A percentile compares a stretch with the other conserved stretches of the same genome.
These are phyloP conservation scores for Pezicula neosporulosa DNA, from an alignment of 2,329 filamentous ascomycete species.

Conservation along the genomic window DNA sequence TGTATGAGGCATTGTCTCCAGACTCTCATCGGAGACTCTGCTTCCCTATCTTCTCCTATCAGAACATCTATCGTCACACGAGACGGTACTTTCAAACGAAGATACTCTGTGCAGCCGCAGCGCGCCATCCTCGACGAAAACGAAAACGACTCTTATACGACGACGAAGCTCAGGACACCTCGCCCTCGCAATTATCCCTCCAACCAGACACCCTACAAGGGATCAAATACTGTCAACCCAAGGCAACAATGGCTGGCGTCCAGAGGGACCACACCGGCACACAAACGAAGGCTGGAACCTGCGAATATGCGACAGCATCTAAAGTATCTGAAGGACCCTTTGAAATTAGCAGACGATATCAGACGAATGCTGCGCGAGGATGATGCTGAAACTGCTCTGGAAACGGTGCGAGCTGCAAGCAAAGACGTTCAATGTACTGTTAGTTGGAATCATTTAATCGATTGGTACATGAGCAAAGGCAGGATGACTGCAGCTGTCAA, in stretches of 20 bases:
- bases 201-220: not conserved
- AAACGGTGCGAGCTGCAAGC: slow-evolving; percentile 67
- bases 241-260: slow-evolving; percentile 19
- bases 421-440: slow-evolving; percentile 62
- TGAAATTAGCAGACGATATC: slow-evolving; percentile 69
- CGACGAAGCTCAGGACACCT: too few relatives aligned
- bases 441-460: slow-evolving; percentile 85
- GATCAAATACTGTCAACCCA: slow-evolving; percentile 1
- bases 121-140: not conserved
- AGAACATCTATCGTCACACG: slow-evolving; percentile 1
- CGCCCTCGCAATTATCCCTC: too few relatives aligned
- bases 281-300: slow-evolving; percentile 2
- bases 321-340: slow-evolving; percentile 52
- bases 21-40: slow-evolving; percentile 19
- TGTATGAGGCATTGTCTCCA: slow-evolving; percentile 26
- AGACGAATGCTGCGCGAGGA: slow-evolving; percentile 54
- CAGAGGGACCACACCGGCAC: slow-evolving; percentile 12
- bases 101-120: slow-evolving; percentile 2
- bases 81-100: slow-evolving; percentile 4
- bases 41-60: slow-evolving; percentile 4
- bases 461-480: slow-evolving; percentile 61
- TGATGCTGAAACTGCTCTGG: slow-evolving; percentile 62
- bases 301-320: slow-evolving; percentile 16
- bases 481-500: slow-evolving; percentile 65
- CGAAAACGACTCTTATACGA: too few relatives aligned